A percentile compares a stretch with the other conserved stretches of the same genome.
These are phyloP conservation scores for Furcasterigmium furcatum DNA, from an alignment of 2,329 filamentous ascomycete species.

Conservation along the genomic window DNA sequence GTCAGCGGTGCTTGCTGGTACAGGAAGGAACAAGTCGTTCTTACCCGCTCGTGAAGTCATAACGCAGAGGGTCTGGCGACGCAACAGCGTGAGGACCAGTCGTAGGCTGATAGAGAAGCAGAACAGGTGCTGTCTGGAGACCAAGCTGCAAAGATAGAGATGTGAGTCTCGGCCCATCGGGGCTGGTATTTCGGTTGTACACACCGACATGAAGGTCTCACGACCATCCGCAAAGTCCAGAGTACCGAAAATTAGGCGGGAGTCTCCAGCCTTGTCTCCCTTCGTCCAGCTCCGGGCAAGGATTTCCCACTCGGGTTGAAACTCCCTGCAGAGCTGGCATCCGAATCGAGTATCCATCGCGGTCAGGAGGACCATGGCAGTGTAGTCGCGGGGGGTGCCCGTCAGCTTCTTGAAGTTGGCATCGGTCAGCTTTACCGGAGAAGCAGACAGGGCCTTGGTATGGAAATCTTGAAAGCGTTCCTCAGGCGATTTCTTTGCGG, in stretches of 20 bases:
- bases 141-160: constrained; percentile 61
- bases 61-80: constrained; percentile 68
- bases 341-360: constrained; percentile 80
- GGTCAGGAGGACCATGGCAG: constrained; percentile 78
- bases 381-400: constrained; percentile 76
- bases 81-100: constrained; percentile 72
- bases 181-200: constrained; percentile 21
- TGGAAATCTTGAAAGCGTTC: constrained; percentile 73
- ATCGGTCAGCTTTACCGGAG: constrained; percentile 77
- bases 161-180: too few species aligned
- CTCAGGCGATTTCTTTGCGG: constrained; percentile 58
- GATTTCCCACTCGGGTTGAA: constrained; percentile 92
- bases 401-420: constrained; percentile 73
- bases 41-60: constrained; percentile 82
- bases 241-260: constrained; percentile 74
- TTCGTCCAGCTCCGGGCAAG: constrained; percentile 83
- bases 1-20: constrained; percentile 5
- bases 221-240: constrained; percentile 87
- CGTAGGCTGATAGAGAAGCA: constrained; percentile 85
- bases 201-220: constrained; percentile 81
- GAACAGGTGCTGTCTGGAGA: constrained; percentile 89
- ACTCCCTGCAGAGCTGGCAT: constrained; percentile 83
- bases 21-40: constrained; percentile 17
- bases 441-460: constrained; percentile 59
- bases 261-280: constrained; percentile 73